Percentiles rank a stretch among this genome's conserved stretches.
Evolutionary conservation across 2,329 filamentous ascomycete species (phyloP).

Genomic region (Claviceps spartinae): DNA sequence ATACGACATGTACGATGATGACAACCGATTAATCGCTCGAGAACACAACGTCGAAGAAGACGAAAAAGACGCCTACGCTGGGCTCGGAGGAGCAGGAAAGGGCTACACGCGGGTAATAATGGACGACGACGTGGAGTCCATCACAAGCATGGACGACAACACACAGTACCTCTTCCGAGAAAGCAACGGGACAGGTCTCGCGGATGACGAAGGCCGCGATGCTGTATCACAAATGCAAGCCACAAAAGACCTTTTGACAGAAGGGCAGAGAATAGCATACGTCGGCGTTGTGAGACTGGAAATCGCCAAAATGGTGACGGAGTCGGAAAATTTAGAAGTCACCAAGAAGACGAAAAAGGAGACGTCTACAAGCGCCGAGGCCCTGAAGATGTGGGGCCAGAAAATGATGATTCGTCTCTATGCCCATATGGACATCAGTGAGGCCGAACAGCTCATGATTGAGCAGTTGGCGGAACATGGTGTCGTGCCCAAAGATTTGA

Average conservation of each 20-base stretch:
- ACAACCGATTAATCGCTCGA: conserved; percentile 72
- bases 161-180: conserved; percentile 91
- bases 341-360: conserved; percentile 60
- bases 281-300: conserved; percentile 78
- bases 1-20: conserved; percentile 92
- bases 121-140: conserved; percentile 87
- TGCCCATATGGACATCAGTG: conserved; percentile 88
- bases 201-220: conserved; percentile 65
- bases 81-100: conserved; percentile 78
- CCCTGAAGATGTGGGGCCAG: conserved; percentile 89
- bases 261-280: conserved; percentile 91
- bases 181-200: conserved; percentile 39
- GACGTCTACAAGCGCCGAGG: conserved; percentile 55
- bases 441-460: conserved; percentile 93
- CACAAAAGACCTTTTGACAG: conserved; percentile 87
- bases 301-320: conserved; percentile 62
- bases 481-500: conserved; percentile 71
- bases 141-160: conserved; percentile 93
- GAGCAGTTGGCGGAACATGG: conserved; percentile 91
- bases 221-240: conserved; percentile 83
- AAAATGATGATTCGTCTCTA: conserved; percentile 97
- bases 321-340: conserved; percentile 46
- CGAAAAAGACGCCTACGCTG: conserved; percentile 54
- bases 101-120: conserved; percentile 92
- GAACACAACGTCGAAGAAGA: conserved; percentile 63